Evolutionary conservation across 768 basidiomycete species (phyloP).

Genomic region (Termitomyces titanicus): DNA sequence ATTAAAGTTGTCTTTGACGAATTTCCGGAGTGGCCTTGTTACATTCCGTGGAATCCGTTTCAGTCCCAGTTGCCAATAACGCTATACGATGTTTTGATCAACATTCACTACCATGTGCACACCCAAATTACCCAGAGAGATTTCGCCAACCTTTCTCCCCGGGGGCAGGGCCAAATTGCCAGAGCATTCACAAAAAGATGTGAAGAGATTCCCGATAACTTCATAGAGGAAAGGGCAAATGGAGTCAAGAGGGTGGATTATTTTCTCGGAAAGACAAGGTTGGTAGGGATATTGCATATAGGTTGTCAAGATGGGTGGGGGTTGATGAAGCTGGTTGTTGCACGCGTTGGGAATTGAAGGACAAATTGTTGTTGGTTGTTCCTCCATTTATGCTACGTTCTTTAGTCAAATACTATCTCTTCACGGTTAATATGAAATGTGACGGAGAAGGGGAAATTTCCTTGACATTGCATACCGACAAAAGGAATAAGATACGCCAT

Average conservation of each 20-base stretch:
- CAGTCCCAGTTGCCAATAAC: background rate
- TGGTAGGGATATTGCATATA: background rate
- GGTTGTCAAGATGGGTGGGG: background rate
- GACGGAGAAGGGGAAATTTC: too few relatives aligned
- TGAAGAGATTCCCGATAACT: background rate
- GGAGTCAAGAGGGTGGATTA: conserved; percentile 6
- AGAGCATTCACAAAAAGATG: conserved; percentile 1
- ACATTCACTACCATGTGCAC: background rate
- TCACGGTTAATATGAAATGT: background rate
- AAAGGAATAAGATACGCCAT: background rate
- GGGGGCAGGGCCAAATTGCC: background rate
- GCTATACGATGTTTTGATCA: background rate
- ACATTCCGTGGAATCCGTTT: background rate
- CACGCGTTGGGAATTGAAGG: background rate
- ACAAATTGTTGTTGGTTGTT: background rate
- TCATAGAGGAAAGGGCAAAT: background rate
- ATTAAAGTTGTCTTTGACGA: background rate
- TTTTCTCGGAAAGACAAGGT: background rate
- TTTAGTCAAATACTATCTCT: background rate
- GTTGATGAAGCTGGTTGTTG: background rate
- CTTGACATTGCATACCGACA: background rate
- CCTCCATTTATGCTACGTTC: background rate
- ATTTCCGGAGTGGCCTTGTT: background rate
- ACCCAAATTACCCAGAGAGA: background rate
- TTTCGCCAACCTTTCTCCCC: background rate